Conservation (phyloP, 192 early-diverging fungal genomes). For the Geranomyces variabilis region DNA sequence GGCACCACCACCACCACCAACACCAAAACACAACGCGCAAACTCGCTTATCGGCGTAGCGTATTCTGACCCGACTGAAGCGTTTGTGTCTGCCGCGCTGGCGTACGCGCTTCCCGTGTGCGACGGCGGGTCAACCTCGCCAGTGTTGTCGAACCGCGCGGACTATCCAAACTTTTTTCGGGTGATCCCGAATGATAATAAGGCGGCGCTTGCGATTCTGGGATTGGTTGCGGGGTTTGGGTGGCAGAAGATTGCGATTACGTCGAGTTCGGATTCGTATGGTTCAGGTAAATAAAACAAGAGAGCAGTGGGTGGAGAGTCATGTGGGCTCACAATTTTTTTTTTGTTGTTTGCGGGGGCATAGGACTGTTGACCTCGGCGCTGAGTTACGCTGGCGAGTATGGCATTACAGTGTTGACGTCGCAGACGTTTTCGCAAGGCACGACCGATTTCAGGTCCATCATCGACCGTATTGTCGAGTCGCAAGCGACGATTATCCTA, state of each 20-base stretch:
- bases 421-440: slow-evolving; percentile 12
- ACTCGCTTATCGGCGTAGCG: slow-evolving; percentile 26
- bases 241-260: slow-evolving; percentile 30
- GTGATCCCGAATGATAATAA: slow-evolving; percentile 36
- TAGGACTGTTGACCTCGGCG: slow-evolving; percentile 3
- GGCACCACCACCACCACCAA: no score
- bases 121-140: slow-evolving; percentile 37
- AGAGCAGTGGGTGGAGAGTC: no score
- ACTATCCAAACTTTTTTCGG: slow-evolving; percentile 46
- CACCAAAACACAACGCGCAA: background rate
- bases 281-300: background rate
- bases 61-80: slow-evolving; percentile 28
- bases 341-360: no score
- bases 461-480: background rate
- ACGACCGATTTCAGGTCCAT: slow-evolving; percentile 2
- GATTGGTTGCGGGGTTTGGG: slow-evolving; percentile 13
- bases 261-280: slow-evolving; percentile 16
- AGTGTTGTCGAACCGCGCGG: slow-evolving; percentile 25
- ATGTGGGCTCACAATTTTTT: no score
- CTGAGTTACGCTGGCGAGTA: background rate
- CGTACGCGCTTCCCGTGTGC: slow-evolving; percentile 34
- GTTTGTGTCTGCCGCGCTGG: slow-evolving; percentile 1
- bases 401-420: slow-evolving; percentile 1
- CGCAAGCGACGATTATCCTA: slow-evolving; percentile 11
- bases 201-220: slow-evolving; percentile 31